These are phyloP conservation scores for Lactarius trivialis DNA, from an alignment of 768 basidiomycete species.

Conservation along the genomic window DNA sequence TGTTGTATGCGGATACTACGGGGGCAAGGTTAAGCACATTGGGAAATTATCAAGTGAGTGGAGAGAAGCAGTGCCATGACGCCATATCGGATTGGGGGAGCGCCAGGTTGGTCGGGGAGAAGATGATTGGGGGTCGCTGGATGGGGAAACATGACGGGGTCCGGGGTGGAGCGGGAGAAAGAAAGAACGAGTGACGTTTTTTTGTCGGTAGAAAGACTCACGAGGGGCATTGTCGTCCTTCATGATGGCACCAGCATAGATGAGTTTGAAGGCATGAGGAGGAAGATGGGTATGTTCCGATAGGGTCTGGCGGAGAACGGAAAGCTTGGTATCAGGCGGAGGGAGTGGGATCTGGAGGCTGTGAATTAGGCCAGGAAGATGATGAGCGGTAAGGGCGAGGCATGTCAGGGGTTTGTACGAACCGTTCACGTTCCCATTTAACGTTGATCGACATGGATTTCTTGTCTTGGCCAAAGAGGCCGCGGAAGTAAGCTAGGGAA, in stretches of 20 bases:
- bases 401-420: slow-evolving; percentile 3
- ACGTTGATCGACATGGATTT: slow-evolving; percentile 27
- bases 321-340: slow-evolving; percentile 50
- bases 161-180: slow-evolving; percentile 17
- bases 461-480: slow-evolving; percentile 21
- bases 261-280: slow-evolving; percentile 67
- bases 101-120: neutral
- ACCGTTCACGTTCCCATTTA: slow-evolving; percentile 47
- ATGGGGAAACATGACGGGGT: slow-evolving; percentile 15
- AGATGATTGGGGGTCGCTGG: neutral
- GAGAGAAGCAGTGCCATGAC: slow-evolving; percentile 13
- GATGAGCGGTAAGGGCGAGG: slow-evolving; percentile 12
- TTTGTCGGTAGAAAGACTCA: slow-evolving; percentile 31
- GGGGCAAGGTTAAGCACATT: slow-evolving; percentile 17
- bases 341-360: slow-evolving; percentile 53
- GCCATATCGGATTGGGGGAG: slow-evolving; percentile 12
- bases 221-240: slow-evolving; percentile 68
- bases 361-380: slow-evolving; percentile 8
- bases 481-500: slow-evolving; percentile 26
- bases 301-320: slow-evolving; percentile 50
- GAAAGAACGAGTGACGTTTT: slow-evolving; percentile 2
- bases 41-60: slow-evolving; percentile 19
- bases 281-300: slow-evolving; percentile 73
- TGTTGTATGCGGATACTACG: slow-evolving; percentile 66
- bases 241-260: slow-evolving; percentile 88